phyloP scores from a whole-genome alignment of 2,329 filamentous ascomycete genomes.

The Seiridium cupressi region DNA sequence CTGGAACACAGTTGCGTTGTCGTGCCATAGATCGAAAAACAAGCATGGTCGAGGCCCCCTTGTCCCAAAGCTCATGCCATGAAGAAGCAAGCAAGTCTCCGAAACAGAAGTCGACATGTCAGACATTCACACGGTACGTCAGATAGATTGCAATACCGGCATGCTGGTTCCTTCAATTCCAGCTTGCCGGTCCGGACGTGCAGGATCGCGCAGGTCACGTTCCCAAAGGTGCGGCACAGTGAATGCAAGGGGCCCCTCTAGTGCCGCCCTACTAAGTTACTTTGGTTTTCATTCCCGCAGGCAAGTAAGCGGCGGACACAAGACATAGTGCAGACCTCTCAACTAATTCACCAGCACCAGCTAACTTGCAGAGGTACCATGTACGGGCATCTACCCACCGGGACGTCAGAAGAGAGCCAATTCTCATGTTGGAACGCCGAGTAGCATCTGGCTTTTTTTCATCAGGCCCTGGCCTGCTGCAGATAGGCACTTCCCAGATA shows the following conservation, averaged over 20 bases:
- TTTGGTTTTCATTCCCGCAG: not conserved
- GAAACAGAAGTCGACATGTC: not conserved
- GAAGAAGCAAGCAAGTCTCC: not conserved
- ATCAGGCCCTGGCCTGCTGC: too few relatives aligned
- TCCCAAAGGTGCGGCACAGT: not conserved
- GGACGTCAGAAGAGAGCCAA: too few relatives aligned
- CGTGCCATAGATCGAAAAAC: too few relatives aligned
- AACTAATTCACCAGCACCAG: too few relatives aligned
- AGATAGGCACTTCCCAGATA: too few relatives aligned
- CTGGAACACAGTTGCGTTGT: too few relatives aligned
- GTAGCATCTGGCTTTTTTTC: too few relatives aligned
- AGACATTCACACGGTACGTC: not conserved
- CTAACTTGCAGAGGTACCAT: not conserved
- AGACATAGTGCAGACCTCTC: too few relatives aligned
- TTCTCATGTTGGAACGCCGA: too few relatives aligned
- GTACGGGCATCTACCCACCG: not conserved
- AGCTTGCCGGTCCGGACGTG: not conserved
- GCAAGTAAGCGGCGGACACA: too few relatives aligned
- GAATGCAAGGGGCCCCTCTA: not conserved
- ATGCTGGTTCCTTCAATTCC: not conserved
- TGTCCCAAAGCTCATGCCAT: not conserved
- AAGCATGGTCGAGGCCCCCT: not conserved
- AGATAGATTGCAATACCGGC: not conserved
- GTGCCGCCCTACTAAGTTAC: not conserved
- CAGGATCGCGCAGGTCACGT: not conserved